Evolutionary conservation across 164 flowering plant species (phyloP).

Genomic region (Warburgia ugandensis): DNA sequence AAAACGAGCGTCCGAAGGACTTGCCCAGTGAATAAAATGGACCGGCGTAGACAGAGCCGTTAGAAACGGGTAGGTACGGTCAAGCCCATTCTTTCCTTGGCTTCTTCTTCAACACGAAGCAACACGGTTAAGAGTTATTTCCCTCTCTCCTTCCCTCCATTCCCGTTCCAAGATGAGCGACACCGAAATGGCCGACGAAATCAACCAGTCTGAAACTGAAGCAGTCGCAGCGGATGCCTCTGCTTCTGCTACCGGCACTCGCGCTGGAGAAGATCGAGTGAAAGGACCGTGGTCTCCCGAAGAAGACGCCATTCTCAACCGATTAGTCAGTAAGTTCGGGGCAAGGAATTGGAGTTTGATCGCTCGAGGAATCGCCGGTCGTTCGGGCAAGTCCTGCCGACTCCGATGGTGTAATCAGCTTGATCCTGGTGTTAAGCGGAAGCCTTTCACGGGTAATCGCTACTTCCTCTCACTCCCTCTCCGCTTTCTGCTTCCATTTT

Average conservation of each 20-base stretch:
- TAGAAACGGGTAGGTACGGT: conserved; percentile 14
- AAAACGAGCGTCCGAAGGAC: too few relatives aligned
- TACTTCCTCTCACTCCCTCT: not conserved
- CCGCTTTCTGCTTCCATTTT: too few relatives aligned
- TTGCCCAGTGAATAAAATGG: too few relatives aligned
- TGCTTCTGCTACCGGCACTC: too few relatives aligned
- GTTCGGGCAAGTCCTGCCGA: conserved; percentile 89
- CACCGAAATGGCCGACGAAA: too few relatives aligned
- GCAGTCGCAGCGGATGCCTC: conserved; percentile 1
- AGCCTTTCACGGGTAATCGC: conserved; percentile 54
- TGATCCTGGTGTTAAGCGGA: conserved; percentile 61
- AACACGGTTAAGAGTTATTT: too few relatives aligned
- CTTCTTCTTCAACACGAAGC: too few relatives aligned
- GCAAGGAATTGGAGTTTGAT: conserved; percentile 84
- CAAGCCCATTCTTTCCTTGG: too few relatives aligned
- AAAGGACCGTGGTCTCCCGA: conserved; percentile 77
- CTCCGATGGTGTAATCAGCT: conserved; percentile 97
- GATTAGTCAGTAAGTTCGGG: conserved; percentile 60
- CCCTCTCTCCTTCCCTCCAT: too few relatives aligned
- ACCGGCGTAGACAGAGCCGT: too few relatives aligned
- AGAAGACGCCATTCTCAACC: conserved; percentile 53
- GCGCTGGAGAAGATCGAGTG: conserved; percentile 28
- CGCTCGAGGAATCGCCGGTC: conserved; percentile 69
- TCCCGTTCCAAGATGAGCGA: too few relatives aligned
- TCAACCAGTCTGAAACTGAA: conserved; percentile 2